These are phyloP conservation scores for Dactylonectria estremocensis DNA, from an alignment of 2,329 filamentous ascomycete genomes.

Conservation along the genomic window DNA sequence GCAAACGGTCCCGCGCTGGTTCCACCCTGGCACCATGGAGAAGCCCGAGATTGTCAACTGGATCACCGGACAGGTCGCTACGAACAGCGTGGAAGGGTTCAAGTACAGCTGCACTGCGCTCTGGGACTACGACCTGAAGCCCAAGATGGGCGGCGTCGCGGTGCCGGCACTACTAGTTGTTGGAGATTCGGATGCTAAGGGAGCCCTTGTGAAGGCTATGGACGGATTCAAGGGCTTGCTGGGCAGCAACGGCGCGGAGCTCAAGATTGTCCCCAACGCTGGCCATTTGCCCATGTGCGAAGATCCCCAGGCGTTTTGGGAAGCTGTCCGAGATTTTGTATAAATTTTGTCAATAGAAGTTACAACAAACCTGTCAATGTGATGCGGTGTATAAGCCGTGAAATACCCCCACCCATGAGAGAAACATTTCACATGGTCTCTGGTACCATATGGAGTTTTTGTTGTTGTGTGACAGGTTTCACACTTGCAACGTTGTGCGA, in stretches of 20 bases:
- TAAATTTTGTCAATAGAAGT: constrained; percentile 39
- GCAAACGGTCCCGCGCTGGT: constrained; percentile 83
- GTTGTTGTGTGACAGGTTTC: too few species aligned
- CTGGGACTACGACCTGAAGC: constrained; percentile 79
- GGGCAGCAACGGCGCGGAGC: constrained; percentile 68
- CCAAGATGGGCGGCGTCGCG: constrained; percentile 65
- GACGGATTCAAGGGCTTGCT: constrained; percentile 76
- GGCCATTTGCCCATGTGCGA: constrained; percentile 92
- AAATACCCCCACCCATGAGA: neutral
- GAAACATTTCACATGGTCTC: neutral
- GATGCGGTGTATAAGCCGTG: neutral
- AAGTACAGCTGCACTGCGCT: constrained; percentile 77
- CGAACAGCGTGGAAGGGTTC: constrained; percentile 81
- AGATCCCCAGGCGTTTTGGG: constrained; percentile 77
- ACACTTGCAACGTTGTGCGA: too few species aligned
- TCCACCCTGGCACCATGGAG: constrained; percentile 70
- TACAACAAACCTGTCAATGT: neutral
- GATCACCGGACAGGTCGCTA: constrained; percentile 78
- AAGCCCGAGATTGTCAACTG: constrained; percentile 65
- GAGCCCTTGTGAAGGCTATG: constrained; percentile 84
- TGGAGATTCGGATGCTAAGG: constrained; percentile 79
- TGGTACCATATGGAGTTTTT: neutral
- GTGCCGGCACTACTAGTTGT: constrained; percentile 79
- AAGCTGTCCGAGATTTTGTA: constrained; percentile 73
- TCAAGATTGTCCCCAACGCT: constrained; percentile 77